phyloP scores from a whole-genome alignment of 208 protist genomes.

The Acanthamoeba triangularis region DNA sequence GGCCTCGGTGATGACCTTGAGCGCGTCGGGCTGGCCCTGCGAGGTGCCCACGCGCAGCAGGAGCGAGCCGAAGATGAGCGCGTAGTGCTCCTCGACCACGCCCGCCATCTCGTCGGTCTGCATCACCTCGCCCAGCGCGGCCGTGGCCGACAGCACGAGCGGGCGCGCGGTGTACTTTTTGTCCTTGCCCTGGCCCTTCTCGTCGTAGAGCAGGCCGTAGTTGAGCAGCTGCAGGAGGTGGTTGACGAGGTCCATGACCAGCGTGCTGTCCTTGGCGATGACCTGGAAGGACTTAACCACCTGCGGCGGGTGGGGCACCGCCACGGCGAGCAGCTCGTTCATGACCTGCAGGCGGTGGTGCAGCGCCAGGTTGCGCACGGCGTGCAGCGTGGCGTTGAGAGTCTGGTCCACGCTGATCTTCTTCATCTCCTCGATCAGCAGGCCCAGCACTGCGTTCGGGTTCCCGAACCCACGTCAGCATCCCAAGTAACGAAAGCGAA shows the following conservation, averaged over 20 bases:
- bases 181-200: slow-evolving; percentile 75
- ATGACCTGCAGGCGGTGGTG: slow-evolving; percentile 83
- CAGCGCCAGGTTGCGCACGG: slow-evolving; percentile 79
- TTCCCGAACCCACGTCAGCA: slow-evolving; percentile 27
- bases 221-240: slow-evolving; percentile 83
- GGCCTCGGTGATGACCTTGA: slow-evolving; percentile 62
- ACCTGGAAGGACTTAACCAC: slow-evolving; percentile 71
- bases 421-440: slow-evolving; percentile 76
- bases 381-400: slow-evolving; percentile 83
- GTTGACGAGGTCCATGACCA: slow-evolving; percentile 58
- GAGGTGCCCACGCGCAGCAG: slow-evolving; percentile 79
- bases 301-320: slow-evolving; percentile 81
- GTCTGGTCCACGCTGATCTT: slow-evolving; percentile 79
- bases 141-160: slow-evolving; percentile 70
- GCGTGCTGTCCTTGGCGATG: slow-evolving; percentile 79
- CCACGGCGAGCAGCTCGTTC: slow-evolving; percentile 75
- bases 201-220: slow-evolving; percentile 82
- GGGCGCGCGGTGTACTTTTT: not conserved
- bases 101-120: slow-evolving; percentile 75
- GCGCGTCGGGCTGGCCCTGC: slow-evolving; percentile 46
- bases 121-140: slow-evolving; percentile 82
- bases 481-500: not conserved
- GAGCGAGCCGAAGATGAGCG: slow-evolving; percentile 76
- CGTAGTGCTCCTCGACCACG: slow-evolving; percentile 67
- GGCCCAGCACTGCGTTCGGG: slow-evolving; percentile 5